Evolutionary conservation across 768 basidiomycete genomes (phyloP).

Genomic region (Crassisporium funariophilum): DNA sequence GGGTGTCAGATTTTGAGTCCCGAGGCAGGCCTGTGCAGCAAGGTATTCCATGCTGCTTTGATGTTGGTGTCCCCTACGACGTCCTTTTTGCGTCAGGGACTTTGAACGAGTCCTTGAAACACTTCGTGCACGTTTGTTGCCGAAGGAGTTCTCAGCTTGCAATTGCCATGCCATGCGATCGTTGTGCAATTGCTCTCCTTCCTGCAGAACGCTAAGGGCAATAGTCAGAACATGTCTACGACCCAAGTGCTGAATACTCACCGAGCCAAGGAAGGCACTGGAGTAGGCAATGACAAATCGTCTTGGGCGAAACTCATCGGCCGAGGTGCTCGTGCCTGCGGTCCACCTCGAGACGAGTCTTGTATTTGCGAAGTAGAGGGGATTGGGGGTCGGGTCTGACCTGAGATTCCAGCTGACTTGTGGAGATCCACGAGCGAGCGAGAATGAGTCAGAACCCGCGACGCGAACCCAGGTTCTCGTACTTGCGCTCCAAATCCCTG

Average conservation of each 20-base stretch:
- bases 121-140: slow-evolving; percentile 63
- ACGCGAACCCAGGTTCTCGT: slow-evolving; percentile 34
- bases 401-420: slow-evolving; percentile 1
- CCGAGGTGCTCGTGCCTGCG: slow-evolving; percentile 31
- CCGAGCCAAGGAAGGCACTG: slow-evolving; percentile 59
- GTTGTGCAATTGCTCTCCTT: slow-evolving; percentile 58
- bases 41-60: slow-evolving; percentile 57
- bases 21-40: slow-evolving; percentile 68
- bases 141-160: slow-evolving; percentile 63
- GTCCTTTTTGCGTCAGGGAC: slow-evolving; percentile 46
- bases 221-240: slow-evolving; percentile 1
- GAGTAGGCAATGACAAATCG: slow-evolving; percentile 59
- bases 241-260: slow-evolving; percentile 26
- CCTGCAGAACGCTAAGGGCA: slow-evolving; percentile 61
- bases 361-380: background rate
- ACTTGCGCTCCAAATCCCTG: slow-evolving; percentile 12
- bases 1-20: slow-evolving; percentile 61
- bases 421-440: slow-evolving; percentile 43
- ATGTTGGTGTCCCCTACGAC: slow-evolving; percentile 21
- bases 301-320: slow-evolving; percentile 64
- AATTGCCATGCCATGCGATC: slow-evolving; percentile 69
- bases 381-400: background rate
- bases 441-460: slow-evolving; percentile 53
- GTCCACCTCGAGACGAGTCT: background rate
- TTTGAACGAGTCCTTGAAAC: slow-evolving; percentile 66